Evolutionary conservation across 2,329 filamentous ascomycete species (phyloP).

Genomic region (Calonectria ilicicola): DNA sequence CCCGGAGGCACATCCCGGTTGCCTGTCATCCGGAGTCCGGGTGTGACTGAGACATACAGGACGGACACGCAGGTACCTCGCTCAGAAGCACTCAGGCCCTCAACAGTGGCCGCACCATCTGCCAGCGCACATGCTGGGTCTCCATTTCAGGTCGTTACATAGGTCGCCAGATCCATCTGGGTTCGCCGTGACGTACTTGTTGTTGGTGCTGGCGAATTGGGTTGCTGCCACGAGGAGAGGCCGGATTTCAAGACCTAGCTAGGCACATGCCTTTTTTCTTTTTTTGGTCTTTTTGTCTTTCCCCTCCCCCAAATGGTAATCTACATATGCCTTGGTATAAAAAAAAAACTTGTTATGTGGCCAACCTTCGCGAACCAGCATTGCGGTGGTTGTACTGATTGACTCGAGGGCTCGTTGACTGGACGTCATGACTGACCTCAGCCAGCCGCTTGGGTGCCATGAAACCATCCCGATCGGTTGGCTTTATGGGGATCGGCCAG

Average conservation of each 20-base stretch:
- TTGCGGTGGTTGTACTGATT: neutral
- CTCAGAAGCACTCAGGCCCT: neutral
- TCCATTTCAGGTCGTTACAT: neutral
- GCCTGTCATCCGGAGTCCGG: slow-evolving; percentile 31
- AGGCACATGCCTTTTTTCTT: neutral
- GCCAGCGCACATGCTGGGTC: slow-evolving; percentile 18
- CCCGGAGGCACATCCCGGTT: slow-evolving; percentile 18
- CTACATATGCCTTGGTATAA: neutral
- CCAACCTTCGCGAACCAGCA: neutral
- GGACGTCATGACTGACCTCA: neutral
- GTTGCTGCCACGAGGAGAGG: neutral
- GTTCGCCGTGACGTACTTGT: neutral
- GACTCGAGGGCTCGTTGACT: neutral
- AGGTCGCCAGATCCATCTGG: neutral
- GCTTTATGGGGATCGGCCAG: neutral
- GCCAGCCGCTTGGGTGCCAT: neutral
- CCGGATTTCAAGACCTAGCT: neutral
- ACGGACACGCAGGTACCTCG: slow-evolving; percentile 25
- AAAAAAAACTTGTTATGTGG: neutral
- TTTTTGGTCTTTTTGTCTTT: neutral
- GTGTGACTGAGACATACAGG: slow-evolving; percentile 32
- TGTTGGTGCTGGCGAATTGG: neutral
- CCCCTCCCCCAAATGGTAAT: neutral
- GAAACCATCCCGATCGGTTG: neutral
- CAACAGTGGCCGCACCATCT: slow-evolving; percentile 8